Evolutionary conservation across 345 rosid species (phyloP).

Genomic region (Arabidopsis thaliana): TAIR10.1 NC_003075.7:15442001-15442500

Average conservation of each 20-base stretch:
- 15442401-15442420: not conserved
- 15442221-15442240: not conserved
- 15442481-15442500: not conserved
- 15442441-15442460: not conserved
- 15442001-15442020: too few species aligned
- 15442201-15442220: not conserved
- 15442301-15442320: not conserved
- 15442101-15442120: too few species aligned
- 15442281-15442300: not conserved
- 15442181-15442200: not conserved
- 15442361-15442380: not conserved
- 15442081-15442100: too few species aligned
- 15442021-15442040: too few species aligned
- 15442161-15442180: too few species aligned
- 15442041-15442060: too few species aligned
- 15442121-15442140: too few species aligned
- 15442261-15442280: not conserved
- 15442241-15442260: slow-evolving; percentile 18
- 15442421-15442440: not conserved
- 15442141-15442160: too few species aligned
- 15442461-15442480: not conserved
- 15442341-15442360: not conserved
- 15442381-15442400: not conserved
- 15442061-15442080: too few species aligned
- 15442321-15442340: not conserved